phyloP scores from a whole-genome alignment of 129 eudicot genomes.

The Lonicera japonica region DNA sequence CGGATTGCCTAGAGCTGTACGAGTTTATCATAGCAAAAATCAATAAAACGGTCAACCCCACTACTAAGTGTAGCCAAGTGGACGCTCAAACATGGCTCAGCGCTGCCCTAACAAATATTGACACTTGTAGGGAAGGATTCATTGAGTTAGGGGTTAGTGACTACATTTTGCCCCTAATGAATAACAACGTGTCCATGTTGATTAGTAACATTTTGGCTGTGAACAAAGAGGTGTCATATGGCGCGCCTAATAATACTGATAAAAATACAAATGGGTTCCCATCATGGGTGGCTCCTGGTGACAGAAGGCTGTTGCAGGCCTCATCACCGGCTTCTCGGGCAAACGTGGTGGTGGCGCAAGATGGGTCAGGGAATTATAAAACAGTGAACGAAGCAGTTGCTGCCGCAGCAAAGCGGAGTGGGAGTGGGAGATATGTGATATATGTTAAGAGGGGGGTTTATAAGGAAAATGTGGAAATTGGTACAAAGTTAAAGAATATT shows the following conservation, averaged over 20 bases:
- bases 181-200: constrained; percentile 38
- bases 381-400: constrained; percentile 43
- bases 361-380: constrained; percentile 55
- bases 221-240: constrained; percentile 15
- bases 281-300: constrained; percentile 43
- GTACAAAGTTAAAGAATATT: constrained; percentile 33
- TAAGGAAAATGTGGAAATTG: constrained; percentile 44
- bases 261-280: constrained; percentile 41
- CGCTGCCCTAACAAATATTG: constrained; percentile 54
- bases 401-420: constrained; percentile 38
- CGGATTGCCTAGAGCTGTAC: constrained; percentile 59
- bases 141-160: constrained; percentile 36
- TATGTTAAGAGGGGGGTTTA: constrained; percentile 54
- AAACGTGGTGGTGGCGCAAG: constrained; percentile 67
- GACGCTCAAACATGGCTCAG: constrained; percentile 75
- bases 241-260: constrained; percentile 8
- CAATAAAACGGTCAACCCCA: constrained; percentile 47
- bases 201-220: constrained; percentile 56
- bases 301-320: constrained; percentile 50
- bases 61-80: constrained; percentile 26
- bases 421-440: constrained; percentile 57
- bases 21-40: constrained; percentile 33
- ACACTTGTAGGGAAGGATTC: constrained; percentile 54
- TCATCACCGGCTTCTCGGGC: constrained; percentile 26
- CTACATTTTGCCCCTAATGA: constrained; percentile 32